These are phyloP conservation scores for Arabidopsis lyrata DNA, from an alignment of 441 rosid genomes.

Conservation along the genomic window DNA sequence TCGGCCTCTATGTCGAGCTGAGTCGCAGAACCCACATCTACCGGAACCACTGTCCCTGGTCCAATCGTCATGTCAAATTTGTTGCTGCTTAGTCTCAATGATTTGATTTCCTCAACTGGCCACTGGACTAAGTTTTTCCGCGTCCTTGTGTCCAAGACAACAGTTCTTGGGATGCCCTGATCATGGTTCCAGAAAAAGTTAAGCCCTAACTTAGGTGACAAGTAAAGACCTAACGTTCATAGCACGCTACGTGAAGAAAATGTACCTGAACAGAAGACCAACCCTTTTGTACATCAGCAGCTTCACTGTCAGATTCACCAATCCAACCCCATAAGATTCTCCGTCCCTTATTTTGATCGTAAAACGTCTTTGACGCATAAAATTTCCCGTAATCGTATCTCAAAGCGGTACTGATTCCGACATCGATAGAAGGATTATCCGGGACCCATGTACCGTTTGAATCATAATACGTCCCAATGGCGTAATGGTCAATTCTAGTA, in stretches of 20 bases:
- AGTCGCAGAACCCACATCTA: constrained; percentile 66
- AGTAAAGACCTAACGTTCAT: constrained; percentile 11
- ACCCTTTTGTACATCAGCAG: constrained; percentile 81
- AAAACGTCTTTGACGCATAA: constrained; percentile 93
- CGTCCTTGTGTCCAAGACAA: constrained; percentile 66
- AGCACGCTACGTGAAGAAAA: background rate
- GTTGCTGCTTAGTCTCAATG: constrained; percentile 63
- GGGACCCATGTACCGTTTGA: constrained; percentile 65
- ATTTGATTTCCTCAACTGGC: constrained; percentile 84
- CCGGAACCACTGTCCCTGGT: constrained; percentile 66
- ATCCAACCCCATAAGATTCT: constrained; percentile 94
- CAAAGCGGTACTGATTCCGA: constrained; percentile 64
- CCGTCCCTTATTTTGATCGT: constrained; percentile 65
- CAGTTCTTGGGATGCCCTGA: constrained; percentile 79
- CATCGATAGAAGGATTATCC: constrained; percentile 71
- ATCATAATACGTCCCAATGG: constrained; percentile 79
- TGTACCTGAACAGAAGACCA: constrained; percentile 93
- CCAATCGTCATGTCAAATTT: constrained; percentile 54
- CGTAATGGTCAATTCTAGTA: constrained; percentile 79
- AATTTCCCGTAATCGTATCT: constrained; percentile 87
- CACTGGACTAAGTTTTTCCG: constrained; percentile 76
- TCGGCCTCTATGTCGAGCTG: constrained; percentile 81
- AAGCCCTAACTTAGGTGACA: background rate
- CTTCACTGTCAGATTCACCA: constrained; percentile 78
- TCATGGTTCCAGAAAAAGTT: background rate